Conservation (phyloP, 345 rosid species). For the Fremontodendron californicum region DNA sequence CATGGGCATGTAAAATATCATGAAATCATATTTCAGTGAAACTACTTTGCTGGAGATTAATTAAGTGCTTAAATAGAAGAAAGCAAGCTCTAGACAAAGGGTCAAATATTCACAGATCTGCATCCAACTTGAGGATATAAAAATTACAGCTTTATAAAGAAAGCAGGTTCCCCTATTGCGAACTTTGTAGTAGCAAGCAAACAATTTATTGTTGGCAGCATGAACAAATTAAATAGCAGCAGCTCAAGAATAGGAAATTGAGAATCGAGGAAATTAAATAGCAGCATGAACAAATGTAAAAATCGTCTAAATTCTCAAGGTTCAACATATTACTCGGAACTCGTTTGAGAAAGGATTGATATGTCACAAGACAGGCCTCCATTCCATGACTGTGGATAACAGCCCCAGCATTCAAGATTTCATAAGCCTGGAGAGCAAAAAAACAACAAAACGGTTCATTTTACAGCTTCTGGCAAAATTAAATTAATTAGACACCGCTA, state of each 20-base stretch:
- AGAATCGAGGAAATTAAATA: no score
- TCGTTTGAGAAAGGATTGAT: conserved; percentile 36
- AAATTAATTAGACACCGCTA: no score
- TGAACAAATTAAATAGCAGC: neutral
- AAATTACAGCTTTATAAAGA: neutral
- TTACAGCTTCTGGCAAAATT: neutral
- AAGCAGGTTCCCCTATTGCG: neutral
- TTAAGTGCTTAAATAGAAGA: neutral
- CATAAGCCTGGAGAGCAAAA: conserved; percentile 29
- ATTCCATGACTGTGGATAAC: conserved; percentile 49
- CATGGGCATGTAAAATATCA: neutral
- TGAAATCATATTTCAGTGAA: neutral
- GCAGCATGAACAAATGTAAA: no score
- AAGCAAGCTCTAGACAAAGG: neutral
- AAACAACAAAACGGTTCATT: neutral
- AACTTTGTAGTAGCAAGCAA: neutral
- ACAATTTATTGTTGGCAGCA: no score
- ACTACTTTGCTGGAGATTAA: neutral
- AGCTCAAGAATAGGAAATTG: neutral
- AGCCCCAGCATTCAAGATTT: conserved; percentile 41
- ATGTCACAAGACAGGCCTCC: conserved; percentile 43
- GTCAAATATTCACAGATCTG: neutral
- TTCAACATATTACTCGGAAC: conserved; percentile 30
- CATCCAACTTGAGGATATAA: neutral
- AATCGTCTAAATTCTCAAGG: conserved; percentile 11